phyloP scores from a whole-genome alignment of 768 basidiomycete genomes.

The Hygrocybe punicea region DNA sequence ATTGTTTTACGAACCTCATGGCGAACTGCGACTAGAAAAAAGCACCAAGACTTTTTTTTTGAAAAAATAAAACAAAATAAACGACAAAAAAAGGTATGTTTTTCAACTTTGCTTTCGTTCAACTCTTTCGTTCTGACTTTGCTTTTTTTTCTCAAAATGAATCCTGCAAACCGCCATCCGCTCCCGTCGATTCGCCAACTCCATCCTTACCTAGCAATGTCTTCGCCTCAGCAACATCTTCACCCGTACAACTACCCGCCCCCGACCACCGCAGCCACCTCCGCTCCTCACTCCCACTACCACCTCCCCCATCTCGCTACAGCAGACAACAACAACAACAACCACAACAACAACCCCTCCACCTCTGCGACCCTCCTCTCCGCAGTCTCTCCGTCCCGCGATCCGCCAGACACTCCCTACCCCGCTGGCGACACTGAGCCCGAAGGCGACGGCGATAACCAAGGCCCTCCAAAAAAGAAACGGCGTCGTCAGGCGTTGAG shows the following conservation, averaged over 20 bases:
- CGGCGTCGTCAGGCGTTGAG: constrained; percentile 77
- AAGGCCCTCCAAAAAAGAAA: constrained; percentile 76
- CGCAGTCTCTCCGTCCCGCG: constrained; percentile 5
- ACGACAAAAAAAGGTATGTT: not conserved
- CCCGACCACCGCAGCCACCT: constrained; percentile 21
- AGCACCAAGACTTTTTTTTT: no score
- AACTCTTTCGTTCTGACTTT: no score
- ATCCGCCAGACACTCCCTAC: constrained; percentile 17
- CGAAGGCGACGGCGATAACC: constrained; percentile 50
- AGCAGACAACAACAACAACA: no score
- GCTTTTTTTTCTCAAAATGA: not conserved
- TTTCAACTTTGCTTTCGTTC: not conserved
- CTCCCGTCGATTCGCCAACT: constrained; percentile 69
- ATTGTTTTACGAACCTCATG: no score
- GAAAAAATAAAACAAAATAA: no score
- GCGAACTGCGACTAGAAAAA: no score
- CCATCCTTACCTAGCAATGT: constrained; percentile 61
- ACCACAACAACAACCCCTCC: no score
- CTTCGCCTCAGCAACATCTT: constrained; percentile 36
- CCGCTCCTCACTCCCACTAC: constrained; percentile 21
- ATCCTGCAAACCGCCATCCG: constrained; percentile 4
- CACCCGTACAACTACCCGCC: constrained; percentile 14
- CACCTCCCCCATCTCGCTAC: constrained; percentile 4
- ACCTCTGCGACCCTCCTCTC: not conserved
- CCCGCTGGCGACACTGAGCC: constrained; percentile 52